phyloP scores from a whole-genome alignment of 1,284 basidiomycete genomes.

The Sanghuangporus sanghuang region DNA sequence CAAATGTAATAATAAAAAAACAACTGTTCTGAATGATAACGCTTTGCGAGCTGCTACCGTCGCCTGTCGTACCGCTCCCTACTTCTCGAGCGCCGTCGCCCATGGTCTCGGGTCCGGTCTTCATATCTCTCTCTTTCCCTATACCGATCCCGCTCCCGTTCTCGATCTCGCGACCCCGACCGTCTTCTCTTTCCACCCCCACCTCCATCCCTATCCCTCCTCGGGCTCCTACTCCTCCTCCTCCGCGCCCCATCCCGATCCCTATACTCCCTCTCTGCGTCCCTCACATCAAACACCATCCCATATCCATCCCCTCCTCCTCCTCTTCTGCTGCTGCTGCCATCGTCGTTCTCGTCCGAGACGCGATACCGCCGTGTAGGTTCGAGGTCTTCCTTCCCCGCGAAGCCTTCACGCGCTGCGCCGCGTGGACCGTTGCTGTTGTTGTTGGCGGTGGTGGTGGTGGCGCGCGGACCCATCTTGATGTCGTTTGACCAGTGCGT shows the following conservation, averaged over 20 bases:
- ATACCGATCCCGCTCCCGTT: slow-evolving; percentile 16
- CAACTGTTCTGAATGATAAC: neutral
- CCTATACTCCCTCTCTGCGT: slow-evolving; percentile 22
- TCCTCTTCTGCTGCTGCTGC: neutral
- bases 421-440: slow-evolving; percentile 24
- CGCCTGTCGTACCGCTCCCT: slow-evolving; percentile 9
- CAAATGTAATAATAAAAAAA: neutral
- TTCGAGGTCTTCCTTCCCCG: slow-evolving; percentile 68
- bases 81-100: slow-evolving; percentile 9
- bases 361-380: slow-evolving; percentile 58
- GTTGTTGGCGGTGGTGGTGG: no score
- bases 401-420: slow-evolving; percentile 42
- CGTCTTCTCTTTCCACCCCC: slow-evolving; percentile 19
- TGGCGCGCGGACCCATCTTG: slow-evolving; percentile 42
- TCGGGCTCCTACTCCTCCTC: slow-evolving; percentile 25
- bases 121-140: neutral
- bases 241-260: slow-evolving; percentile 23
- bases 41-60: neutral
- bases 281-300: slow-evolving; percentile 69
- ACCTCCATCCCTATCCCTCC: slow-evolving; percentile 19
- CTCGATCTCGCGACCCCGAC: slow-evolving; percentile 15
- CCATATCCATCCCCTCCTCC: slow-evolving; percentile 39
- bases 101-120: neutral
- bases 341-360: slow-evolving; percentile 26
- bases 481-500: slow-evolving; percentile 71